Evolutionary conservation across 179 eudicot species (phyloP), one percentile per base, ranked within the genome.

Genomic region (Drosera spatulata): DNA sequence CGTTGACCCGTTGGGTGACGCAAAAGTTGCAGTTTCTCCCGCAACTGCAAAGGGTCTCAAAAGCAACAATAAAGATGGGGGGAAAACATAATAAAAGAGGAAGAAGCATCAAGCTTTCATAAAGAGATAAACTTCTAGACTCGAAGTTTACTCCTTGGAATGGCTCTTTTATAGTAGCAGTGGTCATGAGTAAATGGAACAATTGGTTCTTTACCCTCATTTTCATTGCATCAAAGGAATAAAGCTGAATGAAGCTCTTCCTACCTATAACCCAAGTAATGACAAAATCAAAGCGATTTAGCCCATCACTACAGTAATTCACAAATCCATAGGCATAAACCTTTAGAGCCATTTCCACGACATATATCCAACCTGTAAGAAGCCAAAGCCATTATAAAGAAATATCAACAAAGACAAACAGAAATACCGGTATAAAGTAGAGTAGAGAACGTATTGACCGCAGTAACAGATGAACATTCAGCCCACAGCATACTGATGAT

Each of bases 241-340:
- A 22, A 22, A 0, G 33, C 33, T 22, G 33, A 1, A 22, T 22
- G 1, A 22, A 22, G 33, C 43, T 10, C 52, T 7, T 55, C 61
- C 70, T 76, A 85, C 97, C 97, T 70, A 93, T 93, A 22, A 93
- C 88, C 90, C 85, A 86, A 4, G 99, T 93, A 69, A 93, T 71
- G 62, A 93, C n/a, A 60, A 84, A 93, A 80, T 93, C 99, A 50
- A 93, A 93, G 33, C 86, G 95, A 75, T 93, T 93, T 83, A 74
- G 93, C 57, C 99, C 90, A 73, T 86, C 97, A 74, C 88, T 81
- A 97, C 99, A 93, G 68, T 93, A 93, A 71, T 93, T 93, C 57
- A 76, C 84, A 62, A 89, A 89, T 58, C 99, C 99, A 72, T 62
- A 69, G 15, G 93, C 69, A 71, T 86, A 93, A 54, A 89, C 71